Conservation (phyloP, 257 asterid species). For the Scutellaria galericulata region DNA sequence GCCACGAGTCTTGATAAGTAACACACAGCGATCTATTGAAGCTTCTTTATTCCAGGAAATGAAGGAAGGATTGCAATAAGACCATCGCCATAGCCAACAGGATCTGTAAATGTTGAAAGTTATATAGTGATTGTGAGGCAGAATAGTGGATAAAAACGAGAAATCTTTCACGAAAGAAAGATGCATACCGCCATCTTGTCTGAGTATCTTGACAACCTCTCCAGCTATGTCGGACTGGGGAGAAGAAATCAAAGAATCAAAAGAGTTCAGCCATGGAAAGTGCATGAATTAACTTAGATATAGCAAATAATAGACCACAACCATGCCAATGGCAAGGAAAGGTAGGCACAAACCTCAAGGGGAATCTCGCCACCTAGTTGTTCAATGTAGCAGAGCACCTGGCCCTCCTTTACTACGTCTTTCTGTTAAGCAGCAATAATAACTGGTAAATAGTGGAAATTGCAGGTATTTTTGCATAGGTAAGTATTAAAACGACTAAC, state of each 20-base stretch:
- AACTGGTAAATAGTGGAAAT: conserved; percentile 30
- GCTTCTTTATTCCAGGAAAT: conserved; percentile 88
- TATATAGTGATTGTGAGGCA: background rate
- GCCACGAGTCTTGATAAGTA: conserved; percentile 18
- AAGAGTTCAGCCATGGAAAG: conserved; percentile 17
- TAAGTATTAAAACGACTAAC: no score
- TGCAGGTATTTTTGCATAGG: background rate
- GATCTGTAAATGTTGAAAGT: conserved; percentile 50
- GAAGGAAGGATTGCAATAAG: conserved; percentile 84
- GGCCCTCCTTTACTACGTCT: conserved; percentile 85
- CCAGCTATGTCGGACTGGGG: conserved; percentile 72
- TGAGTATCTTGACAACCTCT: conserved; percentile 78
- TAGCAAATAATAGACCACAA: background rate
- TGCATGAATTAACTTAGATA: background rate
- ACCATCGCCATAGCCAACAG: conserved; percentile 85
- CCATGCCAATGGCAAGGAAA: background rate
- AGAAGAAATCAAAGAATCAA: background rate
- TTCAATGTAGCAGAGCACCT: conserved; percentile 85
- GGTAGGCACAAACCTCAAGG: conserved; percentile 62
- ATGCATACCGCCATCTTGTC: conserved; percentile 77
- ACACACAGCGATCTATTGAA: conserved; percentile 39
- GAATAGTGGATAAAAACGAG: background rate
- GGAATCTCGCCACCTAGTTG: conserved; percentile 89
- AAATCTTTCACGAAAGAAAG: background rate
- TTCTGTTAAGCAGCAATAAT: conserved; percentile 55